Conservation (phyloP, 2,329 filamentous ascomycete genomes). For the Coniochaeta sp. region DNA sequence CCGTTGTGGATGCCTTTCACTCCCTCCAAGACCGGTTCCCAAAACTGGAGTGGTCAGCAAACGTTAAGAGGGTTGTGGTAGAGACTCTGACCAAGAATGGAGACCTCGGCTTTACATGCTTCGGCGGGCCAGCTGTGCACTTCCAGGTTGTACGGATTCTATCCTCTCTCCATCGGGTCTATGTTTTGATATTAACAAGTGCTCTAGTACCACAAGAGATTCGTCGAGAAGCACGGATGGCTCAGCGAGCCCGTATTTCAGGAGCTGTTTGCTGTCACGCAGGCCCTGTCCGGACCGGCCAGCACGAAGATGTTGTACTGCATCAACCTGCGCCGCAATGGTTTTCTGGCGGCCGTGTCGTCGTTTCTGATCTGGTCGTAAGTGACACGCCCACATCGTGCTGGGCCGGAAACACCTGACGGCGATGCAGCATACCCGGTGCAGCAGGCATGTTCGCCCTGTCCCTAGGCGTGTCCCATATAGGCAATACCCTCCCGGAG, state of each 20-base stretch:
- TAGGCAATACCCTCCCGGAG: slow-evolving; percentile 49
- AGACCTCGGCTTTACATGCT: slow-evolving; percentile 57
- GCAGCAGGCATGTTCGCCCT: slow-evolving; percentile 64
- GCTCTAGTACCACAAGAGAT: slow-evolving; percentile 47
- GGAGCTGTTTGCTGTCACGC: slow-evolving; percentile 63
- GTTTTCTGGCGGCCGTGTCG: slow-evolving; percentile 47
- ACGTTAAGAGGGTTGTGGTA: neutral
- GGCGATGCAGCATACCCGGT: slow-evolving; percentile 48
- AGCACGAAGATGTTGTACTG: slow-evolving; percentile 68
- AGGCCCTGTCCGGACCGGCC: slow-evolving; percentile 59
- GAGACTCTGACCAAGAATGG: slow-evolving; percentile 29
- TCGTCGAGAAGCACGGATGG: slow-evolving; percentile 54
- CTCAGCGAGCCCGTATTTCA: slow-evolving; percentile 65
- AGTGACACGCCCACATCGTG: neutral
- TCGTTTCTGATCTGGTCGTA: slow-evolving; percentile 59
- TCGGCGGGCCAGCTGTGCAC: slow-evolving; percentile 62
- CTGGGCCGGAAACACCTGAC: neutral
- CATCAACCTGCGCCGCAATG: slow-evolving; percentile 56
- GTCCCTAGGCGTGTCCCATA: slow-evolving; percentile 54
- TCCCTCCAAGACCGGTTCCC: neutral
- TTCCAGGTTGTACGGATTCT: slow-evolving; percentile 50
- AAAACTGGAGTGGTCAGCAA: neutral
- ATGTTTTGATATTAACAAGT: neutral
- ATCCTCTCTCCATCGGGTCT: neutral
- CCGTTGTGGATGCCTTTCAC: neutral